Evolutionary conservation across 495 filamentous ascomycete species (phyloP), one percentile per base, ranked within the genome.

Genomic region (Viridothelium virens): DNA sequence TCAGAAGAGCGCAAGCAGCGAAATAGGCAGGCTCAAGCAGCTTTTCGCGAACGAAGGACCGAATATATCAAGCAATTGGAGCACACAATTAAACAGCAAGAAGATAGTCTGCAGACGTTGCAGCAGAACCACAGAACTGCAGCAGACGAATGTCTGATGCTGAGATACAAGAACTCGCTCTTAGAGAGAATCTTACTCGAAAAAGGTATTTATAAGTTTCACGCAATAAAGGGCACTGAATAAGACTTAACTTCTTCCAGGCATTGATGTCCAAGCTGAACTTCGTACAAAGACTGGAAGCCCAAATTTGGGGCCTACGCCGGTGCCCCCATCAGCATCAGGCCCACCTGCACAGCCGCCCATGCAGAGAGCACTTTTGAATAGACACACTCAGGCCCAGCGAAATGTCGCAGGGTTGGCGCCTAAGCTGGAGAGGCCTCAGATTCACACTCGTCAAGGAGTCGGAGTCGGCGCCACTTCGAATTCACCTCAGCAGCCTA

Each of bases 51-150:
- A 77, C 87, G 94, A 67, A 87, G 94, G 68, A 97, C 95, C 37
- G 94, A 98, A 80, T 98, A 98, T 76, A 98, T 98, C 80, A 97
- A 97, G 79, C 95, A 98, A 77, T 84, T 98, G 11, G 94, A 98
- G 77, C 90, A 91, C 63, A 96, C 92, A 65, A 97, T 98, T 77
- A 95, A 96, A 75, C 92, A 91, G 69, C 94, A 97, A 81, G 94
- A 98, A 77, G 91, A 96, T 68, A 89, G 89, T 68, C 80, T 98
- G 47, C 88, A 93, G 69, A 93, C 85, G 70, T 82, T 97, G 65
- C 95, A 97, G 76, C 90, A 94, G 71, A 95, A 91, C 62, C 94
- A 97, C 74, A 89, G 95, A 64, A 91, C 85, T 70, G 95, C 94
- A 59, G 94, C 95, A 38, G 95, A 98, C 74, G 94, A 97, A 76